These are phyloP conservation scores for Pyricularia sp. DNA, from an alignment of 2,329 filamentous ascomycete genomes.

Conservation along the genomic window DNA sequence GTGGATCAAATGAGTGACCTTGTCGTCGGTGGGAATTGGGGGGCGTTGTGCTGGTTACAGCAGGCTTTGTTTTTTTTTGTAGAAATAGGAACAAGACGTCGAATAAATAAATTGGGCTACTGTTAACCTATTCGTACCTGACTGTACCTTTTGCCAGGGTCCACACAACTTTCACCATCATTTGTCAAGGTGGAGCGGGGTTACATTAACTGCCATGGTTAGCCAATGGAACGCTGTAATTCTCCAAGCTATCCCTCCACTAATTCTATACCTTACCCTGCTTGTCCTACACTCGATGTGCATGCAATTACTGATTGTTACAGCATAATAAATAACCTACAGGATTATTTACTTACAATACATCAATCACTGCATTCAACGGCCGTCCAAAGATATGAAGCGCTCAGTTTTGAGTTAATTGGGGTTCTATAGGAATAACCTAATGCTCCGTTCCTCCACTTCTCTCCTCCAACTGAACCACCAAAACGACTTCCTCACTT, in stretches of 20 bases:
- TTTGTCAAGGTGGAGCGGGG: neutral
- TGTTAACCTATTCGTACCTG: too few species aligned
- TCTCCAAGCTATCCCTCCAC: neutral
- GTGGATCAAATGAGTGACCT: neutral
- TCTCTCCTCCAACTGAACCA: neutral
- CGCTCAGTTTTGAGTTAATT: neutral
- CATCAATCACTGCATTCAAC: neutral
- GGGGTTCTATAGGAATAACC: neutral
- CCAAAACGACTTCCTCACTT: neutral
- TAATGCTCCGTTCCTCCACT: neutral
- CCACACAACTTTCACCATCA: neutral
- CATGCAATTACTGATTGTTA: too few species aligned
- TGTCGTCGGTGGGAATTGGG: neutral
- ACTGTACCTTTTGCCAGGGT: neutral
- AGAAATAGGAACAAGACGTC: neutral
- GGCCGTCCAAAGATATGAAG: neutral
- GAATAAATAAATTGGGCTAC: neutral
- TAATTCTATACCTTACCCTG: neutral
- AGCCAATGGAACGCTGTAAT: neutral
- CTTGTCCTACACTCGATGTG: too few species aligned
- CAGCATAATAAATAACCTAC: too few species aligned
- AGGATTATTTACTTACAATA: neutral
- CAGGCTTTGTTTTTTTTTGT: neutral
- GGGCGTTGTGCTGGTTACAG: neutral
- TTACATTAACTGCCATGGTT: neutral